Percentiles rank a stretch among this genome's conserved stretches.
Conservation (phyloP, 2,329 filamentous ascomycete species). For the Conoideocrella luteorostrata region DNA sequence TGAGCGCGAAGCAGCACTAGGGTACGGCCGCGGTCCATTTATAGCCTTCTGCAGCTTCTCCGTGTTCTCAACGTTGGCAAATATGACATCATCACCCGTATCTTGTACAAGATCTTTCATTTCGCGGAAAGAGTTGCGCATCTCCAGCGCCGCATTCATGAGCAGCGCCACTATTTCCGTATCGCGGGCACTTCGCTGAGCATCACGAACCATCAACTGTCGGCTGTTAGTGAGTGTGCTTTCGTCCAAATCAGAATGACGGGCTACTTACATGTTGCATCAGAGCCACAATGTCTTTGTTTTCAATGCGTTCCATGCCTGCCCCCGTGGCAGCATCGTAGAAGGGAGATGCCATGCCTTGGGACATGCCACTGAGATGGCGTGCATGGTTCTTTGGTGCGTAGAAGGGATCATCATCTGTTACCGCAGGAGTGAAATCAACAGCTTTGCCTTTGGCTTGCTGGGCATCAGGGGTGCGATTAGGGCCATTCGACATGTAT, state of each 20-base stretch:
- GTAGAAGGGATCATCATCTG: slow-evolving; percentile 61
- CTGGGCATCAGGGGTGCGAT: slow-evolving; percentile 44
- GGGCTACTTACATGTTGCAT: slow-evolving; percentile 77
- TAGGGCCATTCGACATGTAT: slow-evolving; percentile 72
- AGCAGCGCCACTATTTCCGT: slow-evolving; percentile 94
- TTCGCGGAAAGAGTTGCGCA: slow-evolving; percentile 93
- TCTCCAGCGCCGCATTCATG: slow-evolving; percentile 89
- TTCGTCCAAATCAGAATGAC: neutral
- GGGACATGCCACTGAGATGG: slow-evolving; percentile 81
- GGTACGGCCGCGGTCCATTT: slow-evolving; percentile 79
- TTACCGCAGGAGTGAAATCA: slow-evolving; percentile 41
- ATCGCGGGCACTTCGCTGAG: slow-evolving; percentile 89
- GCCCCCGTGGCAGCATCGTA: slow-evolving; percentile 85
- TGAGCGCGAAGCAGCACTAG: slow-evolving; percentile 56
- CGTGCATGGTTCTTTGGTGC: slow-evolving; percentile 50
- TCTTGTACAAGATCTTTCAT: slow-evolving; percentile 89
- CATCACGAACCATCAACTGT: slow-evolving; percentile 87
- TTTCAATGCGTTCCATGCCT: slow-evolving; percentile 87
- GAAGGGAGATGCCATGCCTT: slow-evolving; percentile 81
- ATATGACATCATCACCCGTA: slow-evolving; percentile 76
- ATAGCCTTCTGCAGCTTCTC: slow-evolving; percentile 79
- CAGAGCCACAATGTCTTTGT: slow-evolving; percentile 90
- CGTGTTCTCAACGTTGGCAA: slow-evolving; percentile 80
- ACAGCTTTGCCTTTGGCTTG: slow-evolving; percentile 51
- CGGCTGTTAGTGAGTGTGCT: slow-evolving; percentile 18